Evolutionary conservation across 2,329 filamentous ascomycete genomes (phyloP).

Genomic region (Metarhizium anisopliae): DNA sequence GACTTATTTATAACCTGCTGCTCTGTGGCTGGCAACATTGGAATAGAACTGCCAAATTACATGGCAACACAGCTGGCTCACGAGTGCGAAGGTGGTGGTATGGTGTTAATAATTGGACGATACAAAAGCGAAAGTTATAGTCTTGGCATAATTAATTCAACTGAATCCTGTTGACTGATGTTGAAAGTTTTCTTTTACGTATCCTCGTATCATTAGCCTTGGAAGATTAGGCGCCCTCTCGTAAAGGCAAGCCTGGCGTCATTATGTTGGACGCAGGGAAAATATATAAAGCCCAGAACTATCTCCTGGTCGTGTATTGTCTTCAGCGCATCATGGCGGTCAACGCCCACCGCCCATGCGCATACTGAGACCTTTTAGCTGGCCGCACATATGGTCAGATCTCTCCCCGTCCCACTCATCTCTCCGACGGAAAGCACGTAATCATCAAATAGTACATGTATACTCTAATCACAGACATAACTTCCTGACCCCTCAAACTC

Average conservation of each 20-base stretch:
- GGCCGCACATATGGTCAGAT: background rate
- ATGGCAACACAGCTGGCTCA: constrained; percentile 68
- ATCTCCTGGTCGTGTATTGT: background rate
- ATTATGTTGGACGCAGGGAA: background rate
- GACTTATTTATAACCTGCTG: constrained; percentile 77
- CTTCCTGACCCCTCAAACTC: constrained; percentile 5
- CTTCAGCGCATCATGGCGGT: background rate
- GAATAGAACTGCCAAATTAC: constrained; percentile 71
- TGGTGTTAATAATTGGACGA: constrained; percentile 80
- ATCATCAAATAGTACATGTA: background rate
- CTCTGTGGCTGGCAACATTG: constrained; percentile 84
- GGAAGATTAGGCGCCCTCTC: background rate
- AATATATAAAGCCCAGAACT: background rate
- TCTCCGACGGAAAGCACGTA: background rate
- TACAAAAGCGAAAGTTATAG: constrained; percentile 44
- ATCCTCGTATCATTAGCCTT: background rate
- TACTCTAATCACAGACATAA: background rate
- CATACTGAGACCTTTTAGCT: background rate
- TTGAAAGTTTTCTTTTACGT: background rate
- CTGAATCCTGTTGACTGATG: background rate
- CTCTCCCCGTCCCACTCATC: background rate
- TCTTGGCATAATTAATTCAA: background rate
- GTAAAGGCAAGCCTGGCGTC: background rate
- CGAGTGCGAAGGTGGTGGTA: constrained; percentile 89
- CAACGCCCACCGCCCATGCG: background rate